Base-by-base conservation (phyloP, 257 asterid genomes). In the Datura wrightii region DNA sequence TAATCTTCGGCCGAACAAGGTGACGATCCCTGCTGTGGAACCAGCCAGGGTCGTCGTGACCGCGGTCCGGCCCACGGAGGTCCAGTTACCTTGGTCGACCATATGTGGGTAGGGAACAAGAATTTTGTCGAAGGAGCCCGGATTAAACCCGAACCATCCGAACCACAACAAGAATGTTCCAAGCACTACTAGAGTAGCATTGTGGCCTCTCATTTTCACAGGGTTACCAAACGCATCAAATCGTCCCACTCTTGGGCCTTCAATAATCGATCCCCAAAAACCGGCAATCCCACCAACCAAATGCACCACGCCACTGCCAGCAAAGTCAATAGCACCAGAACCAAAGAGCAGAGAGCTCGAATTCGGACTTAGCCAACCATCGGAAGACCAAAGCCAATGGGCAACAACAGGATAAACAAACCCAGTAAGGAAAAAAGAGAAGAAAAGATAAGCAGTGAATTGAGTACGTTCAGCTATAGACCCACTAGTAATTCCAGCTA, bases 281-380 rank as follows among this genome's bases (percentile, higher is more conserved):
- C 98, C 98, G 0, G 98, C 98, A 5, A 95, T 86, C 3, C 98
- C 98, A 5, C 98, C 98, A 6, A 95, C 98, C 97, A 94, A 91
- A 79, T 94, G 98, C 2, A 94, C 98, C 0, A 94, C 98, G 0
- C 98, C 98, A 2, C 98, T 93, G 3, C 98, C 98, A 56, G 98
- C 97, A 31, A 95, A 95, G 60, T 95, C 98, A 71, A 95, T 95
- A 2, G 93, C 98, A 3, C 98, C 98, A 36, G 98, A 84, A 9
- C 94, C 94, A 89, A 95, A 92, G 1, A 95, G 50, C 6, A 94
- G 91, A 55, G 7, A 82, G 1, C 89, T 56, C 5, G 91, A 91
- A 2, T 1, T 0, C 1, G 98, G 87, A 63, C 98, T 94, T 85
- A 98, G 97, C 98, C 98, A 95, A 0, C 98, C 98, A 78, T 94